A percentile compares a stretch with the other conserved stretches of the same genome.
phyloP scores from a whole-genome alignment of 352 stramenopile species.

The Globisporangium polare region DNA sequence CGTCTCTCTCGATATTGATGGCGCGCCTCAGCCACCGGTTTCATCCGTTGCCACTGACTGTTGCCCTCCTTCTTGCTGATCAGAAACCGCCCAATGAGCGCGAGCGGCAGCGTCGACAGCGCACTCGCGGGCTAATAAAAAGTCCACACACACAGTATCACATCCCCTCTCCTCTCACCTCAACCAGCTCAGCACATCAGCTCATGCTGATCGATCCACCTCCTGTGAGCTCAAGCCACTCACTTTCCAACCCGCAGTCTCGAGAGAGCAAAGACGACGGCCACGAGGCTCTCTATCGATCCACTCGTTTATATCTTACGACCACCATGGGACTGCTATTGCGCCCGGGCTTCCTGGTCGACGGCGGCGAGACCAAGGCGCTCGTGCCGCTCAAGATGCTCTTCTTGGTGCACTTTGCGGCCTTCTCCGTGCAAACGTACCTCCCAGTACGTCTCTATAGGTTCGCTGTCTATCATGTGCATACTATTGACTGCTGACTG shows the following conservation, averaged over 20 bases:
- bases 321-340: conserved; percentile 17
- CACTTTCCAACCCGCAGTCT: neutral
- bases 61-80: neutral
- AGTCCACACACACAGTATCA: neutral
- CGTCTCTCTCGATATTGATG: neutral
- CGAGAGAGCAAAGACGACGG: neutral
- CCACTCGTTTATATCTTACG: neutral
- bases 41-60: neutral
- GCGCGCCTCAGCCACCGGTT: neutral
- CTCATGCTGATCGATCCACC: neutral
- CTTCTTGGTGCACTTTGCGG: conserved; percentile 63
- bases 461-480: neutral
- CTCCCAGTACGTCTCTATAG: conserved; percentile 30
- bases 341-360: conserved; percentile 47
- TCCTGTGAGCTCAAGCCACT: neutral
- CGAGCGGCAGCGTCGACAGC: neutral
- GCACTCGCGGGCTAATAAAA: neutral
- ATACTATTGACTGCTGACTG: neutral
- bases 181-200: neutral
- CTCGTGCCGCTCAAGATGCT: conserved; percentile 73
- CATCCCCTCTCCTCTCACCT: neutral
- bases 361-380: conserved; percentile 51
- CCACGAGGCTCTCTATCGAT: neutral
- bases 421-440: conserved; percentile 67
- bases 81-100: neutral